Conservation (phyloP, 345 rosid species). For the Adansonia digitata region DNA sequence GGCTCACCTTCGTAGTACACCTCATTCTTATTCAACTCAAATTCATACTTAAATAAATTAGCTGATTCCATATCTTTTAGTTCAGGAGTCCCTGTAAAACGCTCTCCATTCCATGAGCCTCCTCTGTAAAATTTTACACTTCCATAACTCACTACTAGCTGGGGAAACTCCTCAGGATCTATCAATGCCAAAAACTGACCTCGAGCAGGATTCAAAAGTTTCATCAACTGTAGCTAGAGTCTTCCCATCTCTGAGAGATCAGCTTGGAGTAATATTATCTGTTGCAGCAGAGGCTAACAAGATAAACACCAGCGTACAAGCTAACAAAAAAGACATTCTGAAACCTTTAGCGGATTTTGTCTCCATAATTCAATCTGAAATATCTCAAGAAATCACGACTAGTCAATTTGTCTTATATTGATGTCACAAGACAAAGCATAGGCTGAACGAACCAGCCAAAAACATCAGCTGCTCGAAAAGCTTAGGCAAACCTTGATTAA, state of each 20-base stretch:
- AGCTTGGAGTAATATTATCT: background rate
- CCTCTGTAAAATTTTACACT: background rate
- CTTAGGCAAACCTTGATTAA: background rate
- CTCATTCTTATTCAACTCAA: slow-evolving; percentile 16
- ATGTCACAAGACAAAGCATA: background rate
- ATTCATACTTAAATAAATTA: background rate
- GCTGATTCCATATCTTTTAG: slow-evolving; percentile 9
- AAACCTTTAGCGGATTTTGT: background rate
- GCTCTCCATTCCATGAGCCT: slow-evolving; percentile 35
- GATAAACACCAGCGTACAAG: background rate
- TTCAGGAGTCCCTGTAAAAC: slow-evolving; percentile 41
- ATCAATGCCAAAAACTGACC: background rate
- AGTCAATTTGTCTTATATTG: background rate
- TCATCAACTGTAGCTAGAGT: slow-evolving; percentile 30
- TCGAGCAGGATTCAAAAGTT: slow-evolving; percentile 22
- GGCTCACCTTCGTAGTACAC: slow-evolving; percentile 23
- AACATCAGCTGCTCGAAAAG: too few species aligned
- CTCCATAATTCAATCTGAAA: background rate
- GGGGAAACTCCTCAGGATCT: slow-evolving; percentile 1
- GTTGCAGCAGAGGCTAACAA: background rate
- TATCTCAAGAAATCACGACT: background rate
- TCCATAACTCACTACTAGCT: slow-evolving; percentile 5
- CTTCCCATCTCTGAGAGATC: background rate
- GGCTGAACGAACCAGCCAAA: background rate
- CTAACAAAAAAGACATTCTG: background rate